These are phyloP conservation scores for Serendipita sp. DNA, from an alignment of 768 basidiomycete genomes.

Conservation along the genomic window DNA sequence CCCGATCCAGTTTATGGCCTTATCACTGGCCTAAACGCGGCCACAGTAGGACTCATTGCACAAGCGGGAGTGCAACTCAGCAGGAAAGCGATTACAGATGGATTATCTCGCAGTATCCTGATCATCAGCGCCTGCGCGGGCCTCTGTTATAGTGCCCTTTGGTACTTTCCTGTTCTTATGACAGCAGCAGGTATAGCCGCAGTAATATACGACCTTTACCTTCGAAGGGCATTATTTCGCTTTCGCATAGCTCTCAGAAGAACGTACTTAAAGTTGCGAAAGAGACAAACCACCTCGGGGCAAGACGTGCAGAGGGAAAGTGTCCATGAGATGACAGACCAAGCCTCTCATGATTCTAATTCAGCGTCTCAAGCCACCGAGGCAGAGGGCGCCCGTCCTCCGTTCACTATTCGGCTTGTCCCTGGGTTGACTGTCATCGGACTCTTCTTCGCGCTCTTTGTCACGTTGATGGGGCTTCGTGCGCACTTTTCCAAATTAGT, in stretches of 20 bases:
- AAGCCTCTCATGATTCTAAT: not conserved
- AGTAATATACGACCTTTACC: constrained; percentile 25
- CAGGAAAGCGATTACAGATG: constrained; percentile 30
- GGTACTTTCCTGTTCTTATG: constrained; percentile 36
- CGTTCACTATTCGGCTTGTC: not conserved
- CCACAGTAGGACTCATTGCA: constrained; percentile 37
- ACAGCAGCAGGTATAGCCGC: constrained; percentile 25
- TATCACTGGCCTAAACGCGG: constrained; percentile 36
- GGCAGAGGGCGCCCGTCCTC: not conserved
- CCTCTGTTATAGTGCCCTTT: constrained; percentile 33
- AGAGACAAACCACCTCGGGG: not conserved
- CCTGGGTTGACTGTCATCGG: not conserved
- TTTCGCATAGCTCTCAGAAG: not conserved
- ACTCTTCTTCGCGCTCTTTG: not conserved
- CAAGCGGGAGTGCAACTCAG: constrained; percentile 34
- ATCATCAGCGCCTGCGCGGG: constrained; percentile 29
- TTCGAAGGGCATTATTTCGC: constrained; percentile 9
- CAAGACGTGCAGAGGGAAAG: not conserved
- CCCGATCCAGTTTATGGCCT: constrained; percentile 33
- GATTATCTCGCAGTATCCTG: constrained; percentile 26
- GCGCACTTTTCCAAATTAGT: not conserved
- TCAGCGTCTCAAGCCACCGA: not conserved
- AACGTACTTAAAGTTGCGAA: not conserved
- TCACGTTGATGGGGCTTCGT: not conserved
- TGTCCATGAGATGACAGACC: not conserved